Percentiles rank a stretch among this genome's conserved stretches.
Evolutionary conservation across 2,329 filamentous ascomycete genomes (phyloP).

Genomic region (Pyricularia sp.): DNA sequence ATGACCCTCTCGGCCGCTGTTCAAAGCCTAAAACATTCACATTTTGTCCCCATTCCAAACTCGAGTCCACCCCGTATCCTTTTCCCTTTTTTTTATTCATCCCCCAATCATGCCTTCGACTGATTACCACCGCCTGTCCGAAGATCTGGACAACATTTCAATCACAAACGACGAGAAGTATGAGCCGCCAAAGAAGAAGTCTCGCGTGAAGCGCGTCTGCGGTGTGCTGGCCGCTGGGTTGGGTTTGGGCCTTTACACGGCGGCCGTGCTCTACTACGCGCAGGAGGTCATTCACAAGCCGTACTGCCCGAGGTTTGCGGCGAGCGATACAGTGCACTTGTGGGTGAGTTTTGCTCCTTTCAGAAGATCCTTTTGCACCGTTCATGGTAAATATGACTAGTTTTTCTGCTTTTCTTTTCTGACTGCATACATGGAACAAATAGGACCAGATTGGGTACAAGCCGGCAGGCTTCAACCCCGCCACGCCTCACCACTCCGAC

Average conservation of each 20-base stretch:
- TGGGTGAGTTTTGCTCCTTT: background rate
- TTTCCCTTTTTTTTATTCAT: too few species aligned
- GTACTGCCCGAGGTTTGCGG: background rate
- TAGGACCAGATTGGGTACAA: background rate
- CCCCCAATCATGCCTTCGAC: background rate
- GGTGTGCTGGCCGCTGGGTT: background rate
- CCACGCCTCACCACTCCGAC: background rate
- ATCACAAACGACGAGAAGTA: background rate
- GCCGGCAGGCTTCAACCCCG: background rate
- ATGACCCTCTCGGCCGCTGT: background rate
- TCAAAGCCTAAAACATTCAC: background rate
- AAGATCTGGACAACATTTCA: background rate
- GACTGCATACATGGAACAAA: background rate
- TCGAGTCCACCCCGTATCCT: background rate
- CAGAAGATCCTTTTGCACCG: too few species aligned
- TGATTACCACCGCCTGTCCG: background rate
- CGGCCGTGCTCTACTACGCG: background rate
- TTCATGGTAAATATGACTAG: background rate
- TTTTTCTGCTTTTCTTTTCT: background rate
- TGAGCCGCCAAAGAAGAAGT: background rate
- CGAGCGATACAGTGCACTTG: background rate
- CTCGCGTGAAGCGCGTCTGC: background rate
- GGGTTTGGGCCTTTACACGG: background rate
- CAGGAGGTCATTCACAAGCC: background rate
- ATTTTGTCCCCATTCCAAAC: background rate